Conservation (phyloP, 108 stramenopile genomes). For the Nitzschia sp. region DNA sequence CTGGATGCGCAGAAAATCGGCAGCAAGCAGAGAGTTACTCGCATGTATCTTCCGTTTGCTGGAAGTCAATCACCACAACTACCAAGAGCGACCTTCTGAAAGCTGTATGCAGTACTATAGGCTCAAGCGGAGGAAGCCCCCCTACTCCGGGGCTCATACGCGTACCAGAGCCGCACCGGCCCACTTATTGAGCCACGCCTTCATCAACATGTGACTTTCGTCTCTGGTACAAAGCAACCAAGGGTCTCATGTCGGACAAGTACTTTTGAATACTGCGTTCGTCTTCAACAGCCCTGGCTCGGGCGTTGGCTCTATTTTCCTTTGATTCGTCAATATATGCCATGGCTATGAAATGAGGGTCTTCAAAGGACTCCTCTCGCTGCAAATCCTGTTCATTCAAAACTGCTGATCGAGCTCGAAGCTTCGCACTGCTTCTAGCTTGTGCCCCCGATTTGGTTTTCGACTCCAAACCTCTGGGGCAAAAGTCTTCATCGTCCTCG, state of each 20-base stretch:
- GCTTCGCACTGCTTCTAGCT: slow-evolving; percentile 12
- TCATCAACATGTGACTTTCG: not conserved
- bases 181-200: too few species aligned
- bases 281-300: not conserved
- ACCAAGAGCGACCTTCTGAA: too few species aligned
- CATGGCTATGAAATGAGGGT: slow-evolving; percentile 34
- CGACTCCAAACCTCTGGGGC: slow-evolving; percentile 26
- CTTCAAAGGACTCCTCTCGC: slow-evolving; percentile 26
- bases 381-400: slow-evolving; percentile 39
- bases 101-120: too few species aligned
- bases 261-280: slow-evolving; percentile 1
- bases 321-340: slow-evolving; percentile 22
- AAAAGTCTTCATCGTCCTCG: slow-evolving; percentile 7
- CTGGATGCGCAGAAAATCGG: too few species aligned
- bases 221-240: not conserved
- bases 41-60: too few species aligned
- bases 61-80: too few species aligned
- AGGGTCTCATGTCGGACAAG: slow-evolving; percentile 5
- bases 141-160: too few species aligned
- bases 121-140: too few species aligned
- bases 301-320: slow-evolving; percentile 11
- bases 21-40: too few species aligned
- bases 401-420: slow-evolving; percentile 24
- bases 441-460: slow-evolving; percentile 20
- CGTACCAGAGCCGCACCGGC: too few species aligned